Percentiles rank a stretch among this genome's conserved stretches.
These are phyloP conservation scores for Trichoderma koningiopsis DNA, from an alignment of 2,329 filamentous ascomycete species.

Conservation along the genomic window DNA sequence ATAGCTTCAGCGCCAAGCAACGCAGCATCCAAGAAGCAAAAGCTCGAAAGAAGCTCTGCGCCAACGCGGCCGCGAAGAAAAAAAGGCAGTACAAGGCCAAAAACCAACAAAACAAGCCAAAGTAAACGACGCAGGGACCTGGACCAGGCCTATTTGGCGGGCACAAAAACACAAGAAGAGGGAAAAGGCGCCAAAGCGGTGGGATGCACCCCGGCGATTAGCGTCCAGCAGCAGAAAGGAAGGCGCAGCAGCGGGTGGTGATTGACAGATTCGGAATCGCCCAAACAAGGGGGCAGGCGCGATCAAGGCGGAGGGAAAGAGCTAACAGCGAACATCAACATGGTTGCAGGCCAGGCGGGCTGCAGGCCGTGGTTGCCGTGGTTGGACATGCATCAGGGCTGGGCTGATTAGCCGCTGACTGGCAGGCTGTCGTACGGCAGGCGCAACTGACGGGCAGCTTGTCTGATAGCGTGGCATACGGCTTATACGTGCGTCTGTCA, in stretches of 20 bases:
- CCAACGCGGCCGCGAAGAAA: neutral
- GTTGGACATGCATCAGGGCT: constrained; percentile 1
- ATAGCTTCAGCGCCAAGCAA: neutral
- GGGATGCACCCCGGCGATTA: constrained; percentile 24
- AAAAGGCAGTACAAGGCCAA: neutral
- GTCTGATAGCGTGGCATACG: neutral
- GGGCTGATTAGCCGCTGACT: constrained; percentile 11
- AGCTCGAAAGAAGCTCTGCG: neutral
- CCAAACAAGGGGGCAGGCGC: constrained; percentile 20
- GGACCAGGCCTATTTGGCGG: neutral
- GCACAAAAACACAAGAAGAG: neutral
- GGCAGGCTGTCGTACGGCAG: neutral
- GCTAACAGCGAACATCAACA: neutral
- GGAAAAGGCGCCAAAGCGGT: constrained; percentile 11
- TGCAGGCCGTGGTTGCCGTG: constrained; percentile 15
- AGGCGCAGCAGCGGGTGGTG: constrained; percentile 20
- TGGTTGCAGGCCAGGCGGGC: neutral
- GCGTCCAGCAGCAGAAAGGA: constrained; percentile 8
- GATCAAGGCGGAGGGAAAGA: constrained; percentile 22
- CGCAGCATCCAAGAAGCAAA: neutral
- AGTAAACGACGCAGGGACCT: neutral
- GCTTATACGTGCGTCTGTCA: neutral
- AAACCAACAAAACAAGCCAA: neutral
- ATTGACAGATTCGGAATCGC: constrained; percentile 16
- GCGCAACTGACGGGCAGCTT: neutral